Percentiles rank a stretch among this genome's conserved stretches.
phyloP scores from a whole-genome alignment of 2,329 filamentous ascomycete genomes.

The Pyricularia sp. region DNA sequence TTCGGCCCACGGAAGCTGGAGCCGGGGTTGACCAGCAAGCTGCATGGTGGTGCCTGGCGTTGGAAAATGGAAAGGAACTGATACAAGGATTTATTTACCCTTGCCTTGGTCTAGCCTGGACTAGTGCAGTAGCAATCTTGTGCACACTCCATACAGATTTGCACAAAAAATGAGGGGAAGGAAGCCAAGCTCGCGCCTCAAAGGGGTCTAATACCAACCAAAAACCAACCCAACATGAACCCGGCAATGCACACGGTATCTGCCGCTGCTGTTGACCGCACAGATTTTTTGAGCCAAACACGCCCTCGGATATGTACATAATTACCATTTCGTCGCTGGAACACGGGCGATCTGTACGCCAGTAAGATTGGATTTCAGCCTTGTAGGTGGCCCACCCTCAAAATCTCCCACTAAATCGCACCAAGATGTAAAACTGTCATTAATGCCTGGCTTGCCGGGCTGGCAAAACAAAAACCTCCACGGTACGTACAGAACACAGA shows the following conservation, averaged over 20 bases:
- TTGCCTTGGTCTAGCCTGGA: background rate
- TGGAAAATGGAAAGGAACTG: background rate
- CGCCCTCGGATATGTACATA: background rate
- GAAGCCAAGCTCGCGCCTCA: background rate
- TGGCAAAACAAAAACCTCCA: too few species aligned
- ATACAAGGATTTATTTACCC: background rate
- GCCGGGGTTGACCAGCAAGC: background rate
- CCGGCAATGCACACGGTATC: background rate
- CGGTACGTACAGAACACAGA: too few species aligned
- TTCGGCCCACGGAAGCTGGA: background rate
- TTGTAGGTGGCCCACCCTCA: background rate
- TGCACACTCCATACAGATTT: background rate
- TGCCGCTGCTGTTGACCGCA: background rate
- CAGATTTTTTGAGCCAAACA: background rate
- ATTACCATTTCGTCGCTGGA: background rate
- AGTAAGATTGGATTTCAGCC: background rate
- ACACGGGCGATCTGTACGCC: background rate
- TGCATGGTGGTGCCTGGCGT: background rate
- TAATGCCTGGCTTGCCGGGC: too few species aligned
- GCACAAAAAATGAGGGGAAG: background rate
- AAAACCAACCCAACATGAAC: background rate
- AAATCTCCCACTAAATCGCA: background rate
- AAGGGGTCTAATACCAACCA: background rate
- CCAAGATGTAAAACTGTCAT: background rate
- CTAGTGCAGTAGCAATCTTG: background rate